A percentile compares a stretch with the other conserved stretches of the same genome.
These are phyloP conservation scores for Rosa rugosa DNA, from an alignment of 306 rosid species.

Conservation along the genomic window DNA sequence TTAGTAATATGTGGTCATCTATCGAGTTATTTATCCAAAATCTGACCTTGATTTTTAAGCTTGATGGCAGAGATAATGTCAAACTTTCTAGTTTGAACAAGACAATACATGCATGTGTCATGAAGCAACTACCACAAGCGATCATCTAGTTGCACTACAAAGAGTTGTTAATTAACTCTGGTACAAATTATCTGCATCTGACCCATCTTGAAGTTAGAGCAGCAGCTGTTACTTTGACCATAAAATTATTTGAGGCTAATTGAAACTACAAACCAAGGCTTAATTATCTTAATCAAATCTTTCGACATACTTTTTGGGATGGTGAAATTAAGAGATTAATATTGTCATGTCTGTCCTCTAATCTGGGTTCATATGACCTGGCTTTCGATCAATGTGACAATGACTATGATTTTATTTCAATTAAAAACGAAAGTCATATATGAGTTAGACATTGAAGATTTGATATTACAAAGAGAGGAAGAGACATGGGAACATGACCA, in stretches of 20 bases:
- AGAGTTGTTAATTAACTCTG: neutral
- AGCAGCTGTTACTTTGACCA: slow-evolving; percentile 24
- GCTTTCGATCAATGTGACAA: slow-evolving; percentile 15
- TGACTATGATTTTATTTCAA: neutral
- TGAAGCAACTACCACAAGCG: neutral
- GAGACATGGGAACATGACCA: neutral
- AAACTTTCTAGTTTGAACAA: neutral
- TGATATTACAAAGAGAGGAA: neutral
- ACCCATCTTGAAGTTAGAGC: slow-evolving; percentile 15
- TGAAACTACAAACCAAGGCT: neutral
- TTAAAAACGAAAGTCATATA: slow-evolving; percentile 1
- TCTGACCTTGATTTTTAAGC: neutral
- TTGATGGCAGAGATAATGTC: neutral
- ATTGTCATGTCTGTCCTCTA: slow-evolving; percentile 13
- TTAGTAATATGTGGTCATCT: too few relatives aligned
- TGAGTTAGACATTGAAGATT: slow-evolving; percentile 10
- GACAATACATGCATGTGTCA: neutral
- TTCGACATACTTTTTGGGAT: neutral
- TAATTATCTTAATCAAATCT: neutral
- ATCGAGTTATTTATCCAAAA: neutral
- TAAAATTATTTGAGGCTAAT: neutral
- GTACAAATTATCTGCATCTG: neutral
- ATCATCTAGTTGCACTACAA: neutral
- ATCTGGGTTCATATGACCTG: slow-evolving; percentile 34
- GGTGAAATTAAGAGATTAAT: slow-evolving; percentile 9